phyloP scores from a whole-genome alignment of 2,329 filamentous ascomycete species.

The Epichloe brachyelytri region DNA sequence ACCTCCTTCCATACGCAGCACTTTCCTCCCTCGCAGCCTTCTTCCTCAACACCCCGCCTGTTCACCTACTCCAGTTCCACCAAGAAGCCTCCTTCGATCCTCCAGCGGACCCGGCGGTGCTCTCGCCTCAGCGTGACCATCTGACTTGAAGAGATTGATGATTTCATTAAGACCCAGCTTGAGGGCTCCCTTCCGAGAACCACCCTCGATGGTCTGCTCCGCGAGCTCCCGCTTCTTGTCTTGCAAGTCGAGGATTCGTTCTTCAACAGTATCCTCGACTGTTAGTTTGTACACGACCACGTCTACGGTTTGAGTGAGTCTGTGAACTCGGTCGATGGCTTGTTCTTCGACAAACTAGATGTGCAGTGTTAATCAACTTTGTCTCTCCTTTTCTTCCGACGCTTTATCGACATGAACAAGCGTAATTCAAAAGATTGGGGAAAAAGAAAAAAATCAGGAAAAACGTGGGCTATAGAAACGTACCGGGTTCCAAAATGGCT shows the following conservation, averaged over 20 bases:
- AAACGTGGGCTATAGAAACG: conserved; percentile 16
- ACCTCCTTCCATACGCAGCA: conserved; percentile 28
- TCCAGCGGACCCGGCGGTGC: conserved; percentile 4
- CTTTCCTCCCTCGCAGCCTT: conserved; percentile 22
- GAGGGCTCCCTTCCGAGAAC: conserved; percentile 56
- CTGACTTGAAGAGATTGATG: conserved; percentile 71
- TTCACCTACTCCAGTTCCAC: background rate
- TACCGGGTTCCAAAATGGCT: conserved; percentile 97
- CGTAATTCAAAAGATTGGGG: background rate
- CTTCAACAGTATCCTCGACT: conserved; percentile 76
- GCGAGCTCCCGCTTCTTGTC: conserved; percentile 86
- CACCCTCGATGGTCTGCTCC: conserved; percentile 79
- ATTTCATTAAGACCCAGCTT: conserved; percentile 92
- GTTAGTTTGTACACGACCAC: conserved; percentile 94
- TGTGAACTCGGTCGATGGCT: conserved; percentile 94
- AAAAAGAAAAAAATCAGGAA: background rate
- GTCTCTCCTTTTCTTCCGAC: background rate
- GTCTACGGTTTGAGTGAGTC: conserved; percentile 91
- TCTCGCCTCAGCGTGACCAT: conserved; percentile 22
- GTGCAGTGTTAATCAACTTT: background rate
- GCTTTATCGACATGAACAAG: no score
- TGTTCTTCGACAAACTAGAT: conserved; percentile 88
- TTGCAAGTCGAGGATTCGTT: conserved; percentile 86
- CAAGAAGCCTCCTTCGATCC: conserved; percentile 1
- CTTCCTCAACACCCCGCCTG: conserved; percentile 14